Percentiles rank a stretch among this genome's conserved stretches.
Evolutionary conservation across 2,329 filamentous ascomycete species (phyloP).

Genomic region (Penicillium psychrosexuale): DNA sequence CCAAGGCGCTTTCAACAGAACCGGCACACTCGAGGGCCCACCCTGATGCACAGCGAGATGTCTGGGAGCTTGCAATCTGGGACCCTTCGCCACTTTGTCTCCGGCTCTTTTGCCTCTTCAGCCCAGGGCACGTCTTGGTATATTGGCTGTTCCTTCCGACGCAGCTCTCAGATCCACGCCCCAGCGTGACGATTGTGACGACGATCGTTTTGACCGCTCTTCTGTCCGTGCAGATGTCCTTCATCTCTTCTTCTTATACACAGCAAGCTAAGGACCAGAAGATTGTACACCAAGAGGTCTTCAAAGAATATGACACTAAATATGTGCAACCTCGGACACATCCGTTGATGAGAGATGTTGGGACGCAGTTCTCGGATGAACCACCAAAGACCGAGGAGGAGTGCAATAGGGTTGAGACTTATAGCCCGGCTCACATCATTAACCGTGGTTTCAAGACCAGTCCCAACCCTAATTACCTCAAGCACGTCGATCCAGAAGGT

Average conservation of each 20-base stretch:
- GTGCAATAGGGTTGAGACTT: constrained; percentile 57
- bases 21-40: constrained; percentile 80
- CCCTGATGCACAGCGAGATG: constrained; percentile 70
- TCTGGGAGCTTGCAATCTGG: constrained; percentile 94
- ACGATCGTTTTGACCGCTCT: constrained; percentile 72
- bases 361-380: constrained; percentile 66
- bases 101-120: constrained; percentile 83
- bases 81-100: constrained; percentile 83
- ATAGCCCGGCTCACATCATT: constrained; percentile 61
- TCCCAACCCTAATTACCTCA: constrained; percentile 75
- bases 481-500: constrained; percentile 67
- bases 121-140: constrained; percentile 85
- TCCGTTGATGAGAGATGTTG: constrained; percentile 72
- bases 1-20: constrained; percentile 63
- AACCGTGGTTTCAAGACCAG: constrained; percentile 76
- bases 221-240: constrained; percentile 71
- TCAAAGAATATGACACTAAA: constrained; percentile 94
- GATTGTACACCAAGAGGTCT: constrained; percentile 84
- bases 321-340: constrained; percentile 90
- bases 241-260: constrained; percentile 69
- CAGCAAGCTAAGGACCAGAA: constrained; percentile 82
- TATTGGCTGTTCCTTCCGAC: constrained; percentile 87
- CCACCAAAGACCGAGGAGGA: constrained; percentile 43
- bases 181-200: constrained; percentile 81
- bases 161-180: constrained; percentile 68